Conservation (phyloP, 2,329 filamentous ascomycete species). For the Rachicladosporium sp. region DNA sequence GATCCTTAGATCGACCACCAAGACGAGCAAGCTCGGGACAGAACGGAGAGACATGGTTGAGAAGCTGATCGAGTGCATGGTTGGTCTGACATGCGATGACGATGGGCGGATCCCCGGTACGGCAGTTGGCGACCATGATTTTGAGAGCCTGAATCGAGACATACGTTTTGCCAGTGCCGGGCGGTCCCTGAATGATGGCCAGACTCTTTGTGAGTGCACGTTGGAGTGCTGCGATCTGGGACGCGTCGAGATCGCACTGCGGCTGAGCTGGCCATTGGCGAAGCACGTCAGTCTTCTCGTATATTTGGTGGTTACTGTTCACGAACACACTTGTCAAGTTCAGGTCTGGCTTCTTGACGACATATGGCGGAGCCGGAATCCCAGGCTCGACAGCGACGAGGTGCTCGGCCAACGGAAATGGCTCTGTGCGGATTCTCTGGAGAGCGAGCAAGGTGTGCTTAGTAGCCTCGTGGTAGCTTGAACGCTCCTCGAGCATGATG, state of each 20-base stretch:
- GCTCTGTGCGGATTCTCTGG: constrained; percentile 50
- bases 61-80: constrained; percentile 74
- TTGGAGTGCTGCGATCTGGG: constrained; percentile 56
- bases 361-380: constrained; percentile 40
- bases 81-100: constrained; percentile 81
- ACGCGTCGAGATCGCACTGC: constrained; percentile 48
- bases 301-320: constrained; percentile 22
- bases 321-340: constrained; percentile 32
- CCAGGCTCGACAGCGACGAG: constrained; percentile 38
- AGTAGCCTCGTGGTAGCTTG: constrained; percentile 65
- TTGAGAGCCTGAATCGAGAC: constrained; percentile 63
- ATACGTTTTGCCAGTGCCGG: constrained; percentile 69
- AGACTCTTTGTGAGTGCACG: constrained; percentile 60
- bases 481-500: constrained; percentile 66
- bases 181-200: constrained; percentile 73
- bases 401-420: constrained; percentile 46
- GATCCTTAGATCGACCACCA: constrained; percentile 59
- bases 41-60: constrained; percentile 50
- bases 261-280: constrained; percentile 39
- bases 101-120: constrained; percentile 50
- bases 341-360: constrained; percentile 36
- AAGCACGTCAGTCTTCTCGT: constrained; percentile 42
- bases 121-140: constrained; percentile 49
- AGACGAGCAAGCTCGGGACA: constrained; percentile 52
- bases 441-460: constrained; percentile 62